A percentile compares a stretch with the other conserved stretches of the same genome.
Conservation (phyloP, 352 stramenopile genomes). For the Phytophthora boehmeriae region DNA sequence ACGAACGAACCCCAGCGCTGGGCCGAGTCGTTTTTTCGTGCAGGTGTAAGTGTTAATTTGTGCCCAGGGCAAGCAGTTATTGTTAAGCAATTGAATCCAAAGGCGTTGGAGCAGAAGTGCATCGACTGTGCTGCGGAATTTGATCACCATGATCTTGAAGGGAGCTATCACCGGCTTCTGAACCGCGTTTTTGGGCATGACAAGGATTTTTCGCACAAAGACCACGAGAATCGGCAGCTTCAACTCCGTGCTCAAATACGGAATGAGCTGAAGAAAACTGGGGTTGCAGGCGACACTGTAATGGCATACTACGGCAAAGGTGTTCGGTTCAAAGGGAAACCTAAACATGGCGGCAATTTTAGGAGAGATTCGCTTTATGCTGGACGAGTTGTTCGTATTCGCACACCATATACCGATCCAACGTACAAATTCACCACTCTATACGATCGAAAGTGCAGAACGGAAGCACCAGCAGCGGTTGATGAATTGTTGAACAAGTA, state of each 20-base stretch:
- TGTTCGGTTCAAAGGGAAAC: constrained; percentile 48
- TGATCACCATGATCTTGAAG: constrained; percentile 65
- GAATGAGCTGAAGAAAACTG: constrained; percentile 67
- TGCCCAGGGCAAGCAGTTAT: constrained; percentile 56
- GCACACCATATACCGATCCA: constrained; percentile 58
- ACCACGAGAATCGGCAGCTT: constrained; percentile 50
- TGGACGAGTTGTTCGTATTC: constrained; percentile 53
- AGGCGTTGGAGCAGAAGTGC: constrained; percentile 65
- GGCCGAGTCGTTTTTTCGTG: constrained; percentile 54
- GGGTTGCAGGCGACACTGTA: constrained; percentile 42
- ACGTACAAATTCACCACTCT: constrained; percentile 46
- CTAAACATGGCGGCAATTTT: constrained; percentile 49
- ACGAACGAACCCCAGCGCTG: constrained; percentile 52
- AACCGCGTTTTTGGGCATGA: constrained; percentile 68
- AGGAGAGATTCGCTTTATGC: constrained; percentile 56
- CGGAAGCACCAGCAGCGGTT: constrained; percentile 40
- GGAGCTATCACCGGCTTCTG: constrained; percentile 69
- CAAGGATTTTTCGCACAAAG: constrained; percentile 34
- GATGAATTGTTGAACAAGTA: constrained; percentile 48
- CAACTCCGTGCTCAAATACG: constrained; percentile 49
- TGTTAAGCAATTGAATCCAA: constrained; percentile 60
- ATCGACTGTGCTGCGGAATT: constrained; percentile 65
- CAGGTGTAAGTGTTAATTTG: constrained; percentile 58
- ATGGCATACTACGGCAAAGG: constrained; percentile 71
- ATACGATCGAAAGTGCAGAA: constrained; percentile 45